Evolutionary conservation across 2,329 filamentous ascomycete genomes (phyloP), one percentile per base, ranked within the genome.

Genomic region (Colletotrichum sp.): DNA sequence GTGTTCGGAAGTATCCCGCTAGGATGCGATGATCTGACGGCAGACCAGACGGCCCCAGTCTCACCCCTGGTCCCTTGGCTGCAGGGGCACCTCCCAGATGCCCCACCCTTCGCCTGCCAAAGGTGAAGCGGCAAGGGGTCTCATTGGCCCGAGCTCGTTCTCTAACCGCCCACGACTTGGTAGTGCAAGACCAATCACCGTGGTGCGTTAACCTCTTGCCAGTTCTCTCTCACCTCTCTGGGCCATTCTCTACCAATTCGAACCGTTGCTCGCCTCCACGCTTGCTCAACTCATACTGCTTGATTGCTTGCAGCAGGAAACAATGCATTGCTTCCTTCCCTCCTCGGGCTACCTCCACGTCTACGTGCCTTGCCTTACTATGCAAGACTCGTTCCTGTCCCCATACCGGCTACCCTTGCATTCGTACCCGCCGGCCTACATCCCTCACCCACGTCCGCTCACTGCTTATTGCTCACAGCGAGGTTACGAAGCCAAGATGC

Each of bases 101-200:
- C 44, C 15, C 36, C 39, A 70, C 48, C 52, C 68, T 36, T 71
- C 63, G 32, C 61, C 78, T 79, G 77, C 64, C 79, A 79, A 69
- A 77, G 78, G 78, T 72, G 74, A 74, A 67, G 80, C 78, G 81
- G 79, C 72, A 79, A 79, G 79, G 52, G 61, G 64, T 70, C 71
- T 82, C 74, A 86, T 87, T 86, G 85, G 85, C 74, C 76, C 32
- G 59, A 68, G 67, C 66, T 57, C 71, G 57, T 68, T 76, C 79
- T 83, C 80, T 86, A 87, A 82, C 86, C 86, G 86, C 86, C 85
- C 82, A 82, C 80, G 73, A 48, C 59, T 64, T 68, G 59, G 48
- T 30, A 16, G 74, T 78, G 75, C 76, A 39, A 72, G 52, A 60
- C 80, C 80, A 82, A 81, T 82, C 81, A 82, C 81, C 66, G 76